Base-by-base conservation (phyloP, 768 basidiomycete genomes). In the Plicaturopsis crispa region DNA sequence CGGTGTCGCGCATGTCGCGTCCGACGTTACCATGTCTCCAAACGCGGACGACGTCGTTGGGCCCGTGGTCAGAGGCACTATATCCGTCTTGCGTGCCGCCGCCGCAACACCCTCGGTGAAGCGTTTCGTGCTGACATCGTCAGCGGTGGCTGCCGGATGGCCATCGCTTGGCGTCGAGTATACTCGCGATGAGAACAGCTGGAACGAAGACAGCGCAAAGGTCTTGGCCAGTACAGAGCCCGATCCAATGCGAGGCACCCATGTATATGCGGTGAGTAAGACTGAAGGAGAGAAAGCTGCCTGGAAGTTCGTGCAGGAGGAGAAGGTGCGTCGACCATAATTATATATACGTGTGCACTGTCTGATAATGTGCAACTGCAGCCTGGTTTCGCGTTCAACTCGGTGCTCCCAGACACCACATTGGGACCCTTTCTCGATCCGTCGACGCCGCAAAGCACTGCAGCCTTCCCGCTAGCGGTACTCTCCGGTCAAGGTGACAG, bases 41-140 rank as follows among this genome's bases (percentile, higher is more conserved):
- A 39, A 45, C 41, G 38, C 40, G 38, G 41, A 41, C 23, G 19
- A 8, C 31, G 12, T 46, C 5, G 35, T 46, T 12, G 17, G 36
- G 12, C 47, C 35, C 2, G 46, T 52, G 3, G 36, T 49, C 5
- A 44, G 43, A 6, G 53, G 56, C 12, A 48, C 50, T 6, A 23
- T 45, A 32, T 57, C 57, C 30, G 47, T 72, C 16, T 61, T 72
- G 31, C 12, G n/a, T 10, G 36, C 47, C 48, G 53, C 19, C 65
- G 71, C 24, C 62, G 54, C 65, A 5, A 48, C 66, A 13, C 67
- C 49, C 2, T 44, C 51, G 1, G 54, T 75, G 52, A 59, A 65
- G 52, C 55, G 69, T 6, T 61, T 74, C 12, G 65, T 70, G 3
- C 51, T 70, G 44, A 70, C 71, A 12, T 49, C 43, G 13, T 45